Base-by-base conservation (phyloP, 805 yeast species). In the Nakazawaea populi region DNA sequence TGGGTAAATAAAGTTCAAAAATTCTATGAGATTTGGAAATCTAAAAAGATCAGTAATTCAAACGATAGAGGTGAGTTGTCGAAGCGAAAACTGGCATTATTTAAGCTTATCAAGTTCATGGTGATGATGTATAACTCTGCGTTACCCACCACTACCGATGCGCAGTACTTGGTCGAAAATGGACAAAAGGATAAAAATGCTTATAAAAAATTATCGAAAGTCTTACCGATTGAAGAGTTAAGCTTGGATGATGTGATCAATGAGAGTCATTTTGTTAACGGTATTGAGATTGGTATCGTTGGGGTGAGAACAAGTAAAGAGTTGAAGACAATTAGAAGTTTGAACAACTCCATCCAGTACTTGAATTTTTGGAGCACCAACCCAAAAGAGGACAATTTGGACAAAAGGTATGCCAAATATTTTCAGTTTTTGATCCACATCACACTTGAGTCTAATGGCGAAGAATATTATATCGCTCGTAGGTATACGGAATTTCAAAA, bases 1-100 rank as follows among this genome's bases (percentile, higher is more conserved):
- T 92, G 97, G 97, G 79, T 80, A 47, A 73, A 71, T 44, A 83
- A 85, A 45, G 83, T 90, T 0, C 97, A 91, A 66, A 83, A 83
- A 29, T 89, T 91, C 60, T 79, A 85, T 60, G 96, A 90, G 61
- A 78, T 84, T 50, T 83, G 94, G 69, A 85, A 87, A 65, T 68
- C 75, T 24, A 81, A 88, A 63, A 79, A 81, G 42, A 80, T 92
- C 46, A 82, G 90, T 55, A 78, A 82, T 52, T 77, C 91, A 29
- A 79, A 79, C 41, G 96, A 89, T 57, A 72, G 97, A 34, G 85
- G 82, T 12, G 89, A 86, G 54, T 70, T 79, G n/a, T 80, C 89
- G 2, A 85, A 94, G 60, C 73, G 89, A 32, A 77, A 79, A 58
- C 79, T 86, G 55, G 66, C 83, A 44, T 82, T 82, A 27, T 67